Evolutionary conservation across 257 asterid genomes (phyloP).

Genomic region (Solanum boliviense): DNA sequence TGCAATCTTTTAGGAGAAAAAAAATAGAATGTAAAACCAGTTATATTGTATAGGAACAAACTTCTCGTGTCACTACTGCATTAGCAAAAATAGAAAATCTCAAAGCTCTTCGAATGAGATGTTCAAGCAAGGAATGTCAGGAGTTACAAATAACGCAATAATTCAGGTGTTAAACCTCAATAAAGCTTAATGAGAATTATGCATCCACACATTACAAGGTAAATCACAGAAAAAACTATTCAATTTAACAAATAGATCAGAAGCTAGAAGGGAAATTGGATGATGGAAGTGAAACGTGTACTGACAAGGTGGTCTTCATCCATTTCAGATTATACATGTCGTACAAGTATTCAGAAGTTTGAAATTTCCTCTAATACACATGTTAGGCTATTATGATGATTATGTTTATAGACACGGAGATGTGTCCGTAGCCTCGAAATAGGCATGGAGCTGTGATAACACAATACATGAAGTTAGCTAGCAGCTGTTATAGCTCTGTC

Average conservation of each 20-base stretch:
- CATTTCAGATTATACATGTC: neutral
- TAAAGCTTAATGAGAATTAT: no score
- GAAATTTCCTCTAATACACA: neutral
- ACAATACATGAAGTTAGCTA: conserved; percentile 65
- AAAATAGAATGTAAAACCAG: no score
- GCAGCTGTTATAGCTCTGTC: conserved; percentile 84
- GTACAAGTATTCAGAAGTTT: neutral
- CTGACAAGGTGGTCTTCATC: neutral
- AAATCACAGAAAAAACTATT: no score
- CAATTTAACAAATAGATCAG: no score
- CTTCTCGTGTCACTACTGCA: no score
- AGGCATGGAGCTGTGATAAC: conserved; percentile 76
- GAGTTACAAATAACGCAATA: no score
- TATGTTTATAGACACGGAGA: conserved; percentile 52
- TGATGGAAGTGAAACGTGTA: neutral
- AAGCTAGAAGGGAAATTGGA: neutral
- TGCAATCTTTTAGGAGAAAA: no score
- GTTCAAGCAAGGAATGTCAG: no score
- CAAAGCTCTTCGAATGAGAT: no score
- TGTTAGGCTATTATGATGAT: conserved; percentile 22
- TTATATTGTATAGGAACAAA: no score
- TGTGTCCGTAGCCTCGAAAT: conserved; percentile 66
- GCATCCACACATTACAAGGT: neutral
- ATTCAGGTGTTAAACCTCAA: no score
- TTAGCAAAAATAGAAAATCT: no score